phyloP scores from a whole-genome alignment of 164 flowering plant genomes.

The Macadamia tetraphylla region DNA sequence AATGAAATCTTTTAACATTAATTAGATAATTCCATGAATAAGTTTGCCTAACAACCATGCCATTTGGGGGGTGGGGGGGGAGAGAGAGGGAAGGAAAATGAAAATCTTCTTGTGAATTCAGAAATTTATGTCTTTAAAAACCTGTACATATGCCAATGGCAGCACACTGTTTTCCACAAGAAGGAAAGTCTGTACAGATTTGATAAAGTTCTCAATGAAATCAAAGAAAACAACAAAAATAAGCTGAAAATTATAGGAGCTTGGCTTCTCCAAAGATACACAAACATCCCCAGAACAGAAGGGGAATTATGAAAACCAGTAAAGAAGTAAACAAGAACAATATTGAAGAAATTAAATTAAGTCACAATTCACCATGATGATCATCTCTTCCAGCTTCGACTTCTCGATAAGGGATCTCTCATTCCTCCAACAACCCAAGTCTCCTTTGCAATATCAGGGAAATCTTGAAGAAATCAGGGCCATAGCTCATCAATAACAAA shows the following conservation, averaged over 20 bases:
- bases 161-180: not conserved
- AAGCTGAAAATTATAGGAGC: no score
- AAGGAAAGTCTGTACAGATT: not conserved
- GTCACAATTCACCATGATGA: not conserved
- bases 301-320: not conserved
- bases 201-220: not conserved
- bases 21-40: no score
- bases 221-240: not conserved
- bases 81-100: no score
- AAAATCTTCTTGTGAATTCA: no score
- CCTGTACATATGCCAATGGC: not conserved
- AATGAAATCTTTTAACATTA: no score
- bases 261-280: not conserved
- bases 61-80: no score
- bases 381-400: constrained; percentile 79
- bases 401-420: constrained; percentile 60
- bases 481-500: constrained; percentile 53
- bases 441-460: constrained; percentile 79
- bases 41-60: no score
- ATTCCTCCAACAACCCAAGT: constrained; percentile 74
- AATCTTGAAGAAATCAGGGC: constrained; percentile 56
- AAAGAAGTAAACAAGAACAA: not conserved
- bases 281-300: no score
- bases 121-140: no score
- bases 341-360: not conserved